Base-by-base conservation (phyloP, 2,329 filamentous ascomycete species). In the Phaeosphaeria sp. region DNA sequence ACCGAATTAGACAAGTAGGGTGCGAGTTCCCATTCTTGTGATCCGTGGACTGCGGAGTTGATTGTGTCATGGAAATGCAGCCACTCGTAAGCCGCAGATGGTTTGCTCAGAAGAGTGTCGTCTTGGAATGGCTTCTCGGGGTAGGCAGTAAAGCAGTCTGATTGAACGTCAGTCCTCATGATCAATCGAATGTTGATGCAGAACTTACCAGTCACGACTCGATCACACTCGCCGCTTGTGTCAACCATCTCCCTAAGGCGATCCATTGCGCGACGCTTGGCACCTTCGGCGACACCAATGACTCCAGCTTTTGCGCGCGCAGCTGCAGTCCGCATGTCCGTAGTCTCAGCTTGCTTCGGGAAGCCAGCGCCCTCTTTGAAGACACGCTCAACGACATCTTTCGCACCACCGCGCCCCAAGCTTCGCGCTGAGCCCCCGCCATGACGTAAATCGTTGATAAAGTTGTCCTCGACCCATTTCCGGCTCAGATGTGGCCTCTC, bases 41-140 rank as follows among this genome's bases (percentile, higher is more conserved):
- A 89, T n/a, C 87, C 81, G 72, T 89, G 96, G 1, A 98, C 84
- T 41, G 89, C 87, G 0, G 89, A 88, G 22, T 92, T 92, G 62
- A 96, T 88, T 0, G 83, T 82, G 69, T 98, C 95, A 77, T 97
- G 91, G 77, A 99, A 98, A 75, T 96, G 84, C 54, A 99, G 85
- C 95, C 95, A 99, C 71, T 97, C 94, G 76, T 97, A 96, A 0
- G 92, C 92, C 1, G 85, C 81, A 64, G 90, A 88, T 0, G 96
- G 96, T 73, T 99, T 99, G 33, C 89, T 91, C 30, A 99, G 87
- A 66, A 92, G 90, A 0, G 89, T 90, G 76, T 99, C 95, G 74
- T 99, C 95, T 79, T 97, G 96, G 78, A 90, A 99, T 20, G 93
- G 89, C 67, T 93, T 91, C 43, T 87, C 88, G 0, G 94, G 93